Percentiles rank a stretch among this genome's conserved stretches.
These are phyloP conservation scores for Glarea lozoyensis DNA, from an alignment of 495 filamentous ascomycete species.

Conservation along the genomic window DNA sequence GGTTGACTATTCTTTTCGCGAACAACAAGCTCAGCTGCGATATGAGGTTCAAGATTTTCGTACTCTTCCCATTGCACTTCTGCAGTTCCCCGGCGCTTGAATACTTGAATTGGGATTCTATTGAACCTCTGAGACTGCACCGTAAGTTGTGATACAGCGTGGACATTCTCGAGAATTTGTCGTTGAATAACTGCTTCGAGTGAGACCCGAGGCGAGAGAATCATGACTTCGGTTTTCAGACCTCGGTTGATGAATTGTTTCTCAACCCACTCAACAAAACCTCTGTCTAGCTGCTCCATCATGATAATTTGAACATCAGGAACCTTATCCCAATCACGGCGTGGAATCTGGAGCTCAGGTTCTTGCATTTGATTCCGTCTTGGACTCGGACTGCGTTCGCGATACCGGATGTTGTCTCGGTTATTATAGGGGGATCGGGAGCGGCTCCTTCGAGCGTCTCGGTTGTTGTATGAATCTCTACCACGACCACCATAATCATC, in stretches of 20 bases:
- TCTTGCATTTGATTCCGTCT: constrained; percentile 47
- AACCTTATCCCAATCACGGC: constrained; percentile 64
- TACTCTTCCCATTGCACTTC: constrained; percentile 81
- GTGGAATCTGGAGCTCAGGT: constrained; percentile 58
- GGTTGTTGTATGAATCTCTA: constrained; percentile 29
- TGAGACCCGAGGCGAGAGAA: constrained; percentile 66
- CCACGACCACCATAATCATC: constrained; percentile 32
- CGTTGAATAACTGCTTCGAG: constrained; percentile 70
- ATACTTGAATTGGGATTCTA: constrained; percentile 72
- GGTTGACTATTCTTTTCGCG: constrained; percentile 53
- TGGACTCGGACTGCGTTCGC: constrained; percentile 57
- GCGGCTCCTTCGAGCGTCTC: constrained; percentile 32
- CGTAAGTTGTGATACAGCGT: constrained; percentile 71
- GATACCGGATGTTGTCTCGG: constrained; percentile 47
- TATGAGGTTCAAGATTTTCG: constrained; percentile 62
- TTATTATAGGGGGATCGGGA: constrained; percentile 52
- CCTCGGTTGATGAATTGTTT: constrained; percentile 59
- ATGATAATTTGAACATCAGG: constrained; percentile 89
- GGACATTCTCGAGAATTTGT: constrained; percentile 83
- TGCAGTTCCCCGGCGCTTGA: constrained; percentile 64
- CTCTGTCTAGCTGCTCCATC: constrained; percentile 67
- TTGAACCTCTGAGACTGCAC: constrained; percentile 54
- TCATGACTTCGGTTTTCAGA: constrained; percentile 66
- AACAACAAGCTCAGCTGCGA: constrained; percentile 71
- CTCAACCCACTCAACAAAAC: constrained; percentile 77